Evolutionary conservation across 2,329 filamentous ascomycete species (phyloP).

Genomic region (Raffaelea deltoideospora): DNA sequence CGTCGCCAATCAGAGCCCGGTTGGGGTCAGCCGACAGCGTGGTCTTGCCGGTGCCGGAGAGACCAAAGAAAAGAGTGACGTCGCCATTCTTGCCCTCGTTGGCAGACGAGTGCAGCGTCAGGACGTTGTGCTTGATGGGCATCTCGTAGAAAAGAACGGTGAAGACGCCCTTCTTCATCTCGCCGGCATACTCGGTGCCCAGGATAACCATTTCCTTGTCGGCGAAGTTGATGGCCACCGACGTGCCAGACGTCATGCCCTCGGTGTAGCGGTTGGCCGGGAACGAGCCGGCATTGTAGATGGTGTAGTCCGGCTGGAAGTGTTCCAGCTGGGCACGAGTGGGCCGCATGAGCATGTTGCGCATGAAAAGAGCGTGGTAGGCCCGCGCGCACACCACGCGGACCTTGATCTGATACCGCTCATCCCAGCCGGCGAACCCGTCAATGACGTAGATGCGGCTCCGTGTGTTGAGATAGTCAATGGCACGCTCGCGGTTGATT

Average conservation of each 20-base stretch:
- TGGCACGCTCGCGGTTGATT: constrained; percentile 96
- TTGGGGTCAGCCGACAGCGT: constrained; percentile 95
- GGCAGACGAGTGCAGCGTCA: constrained; percentile 95
- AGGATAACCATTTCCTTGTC: constrained; percentile 99
- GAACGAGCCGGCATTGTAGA: constrained; percentile 98
- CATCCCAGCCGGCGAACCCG: constrained; percentile 94
- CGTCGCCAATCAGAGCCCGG: constrained; percentile 89
- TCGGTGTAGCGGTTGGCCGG: constrained; percentile 95
- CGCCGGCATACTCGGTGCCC: constrained; percentile 93
- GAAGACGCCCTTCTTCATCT: constrained; percentile 98
- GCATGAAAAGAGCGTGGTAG: constrained; percentile 99
- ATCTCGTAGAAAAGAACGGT: constrained; percentile 99
- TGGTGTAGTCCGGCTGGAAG: constrained; percentile 98
- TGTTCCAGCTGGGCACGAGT: constrained; percentile 80
- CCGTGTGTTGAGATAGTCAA: constrained; percentile 98
- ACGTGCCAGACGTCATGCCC: constrained; percentile 97
- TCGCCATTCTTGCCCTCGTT: constrained; percentile 93
- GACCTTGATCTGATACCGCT: constrained; percentile 94
- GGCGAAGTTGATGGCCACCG: constrained; percentile 95
- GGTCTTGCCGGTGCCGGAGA: constrained; percentile 97
- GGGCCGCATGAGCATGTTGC: constrained; percentile 99
- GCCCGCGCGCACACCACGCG: constrained; percentile 96
- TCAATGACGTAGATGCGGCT: constrained; percentile 98
- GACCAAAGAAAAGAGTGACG: constrained; percentile 97
- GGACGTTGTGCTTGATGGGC: constrained; percentile 98